Evolutionary conservation across 2,329 filamentous ascomycete species (phyloP).

Genomic region (Alternaria brassicae): DNA sequence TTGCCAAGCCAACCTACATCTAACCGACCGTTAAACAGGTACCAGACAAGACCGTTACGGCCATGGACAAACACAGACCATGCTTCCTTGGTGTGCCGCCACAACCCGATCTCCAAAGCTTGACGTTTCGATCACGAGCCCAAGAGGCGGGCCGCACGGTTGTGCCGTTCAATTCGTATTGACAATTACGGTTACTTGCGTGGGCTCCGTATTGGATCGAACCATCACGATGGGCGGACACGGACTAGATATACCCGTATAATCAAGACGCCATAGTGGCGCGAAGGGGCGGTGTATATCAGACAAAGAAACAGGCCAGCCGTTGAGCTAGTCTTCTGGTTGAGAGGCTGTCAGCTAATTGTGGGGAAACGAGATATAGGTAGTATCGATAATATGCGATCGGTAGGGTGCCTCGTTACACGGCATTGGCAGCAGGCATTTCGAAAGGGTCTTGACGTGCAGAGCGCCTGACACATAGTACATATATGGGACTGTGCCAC

Average conservation of each 20-base stretch:
- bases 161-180: constrained; percentile 9
- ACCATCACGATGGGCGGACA: not conserved
- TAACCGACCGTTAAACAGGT: not conserved
- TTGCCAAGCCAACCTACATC: not conserved
- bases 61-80: not conserved
- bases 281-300: constrained; percentile 16
- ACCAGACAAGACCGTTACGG: constrained; percentile 2
- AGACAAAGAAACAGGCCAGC: constrained; percentile 1
- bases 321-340: not conserved
- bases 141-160: constrained; percentile 16
- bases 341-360: constrained; percentile 11
- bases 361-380: constrained; percentile 12
- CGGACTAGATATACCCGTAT: not conserved
- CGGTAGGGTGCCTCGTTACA: constrained; percentile 34
- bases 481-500: constrained; percentile 4
- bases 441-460: constrained; percentile 42
- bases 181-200: constrained; percentile 16
- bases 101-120: constrained; percentile 10
- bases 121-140: constrained; percentile 5
- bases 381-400: constrained; percentile 21
- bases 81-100: constrained; percentile 4
- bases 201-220: not conserved
- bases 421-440: constrained; percentile 31
- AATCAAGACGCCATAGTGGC: constrained; percentile 11
- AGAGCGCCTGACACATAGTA: constrained; percentile 19